These are phyloP conservation scores for Monosporascus ibericus DNA, from an alignment of 2,329 filamentous ascomycete genomes.

Conservation along the genomic window DNA sequence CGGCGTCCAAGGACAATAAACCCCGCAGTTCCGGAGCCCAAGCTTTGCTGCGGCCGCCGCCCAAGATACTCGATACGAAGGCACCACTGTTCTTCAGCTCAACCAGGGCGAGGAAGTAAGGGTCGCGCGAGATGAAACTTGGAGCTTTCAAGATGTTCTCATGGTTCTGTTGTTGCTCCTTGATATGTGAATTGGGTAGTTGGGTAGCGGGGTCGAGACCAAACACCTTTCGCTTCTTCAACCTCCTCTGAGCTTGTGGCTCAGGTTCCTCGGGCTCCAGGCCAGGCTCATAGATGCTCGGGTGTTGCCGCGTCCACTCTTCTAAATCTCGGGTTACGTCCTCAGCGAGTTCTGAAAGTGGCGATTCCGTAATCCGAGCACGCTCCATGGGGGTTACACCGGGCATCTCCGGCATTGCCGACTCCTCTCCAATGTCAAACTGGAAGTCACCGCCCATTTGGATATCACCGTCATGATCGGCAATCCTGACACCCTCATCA, in stretches of 20 bases:
- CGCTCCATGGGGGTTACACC: conserved; percentile 44
- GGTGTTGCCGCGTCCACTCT: conserved; percentile 48
- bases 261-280: conserved; percentile 53
- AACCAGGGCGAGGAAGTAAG: conserved; percentile 78
- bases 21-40: conserved; percentile 92
- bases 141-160: conserved; percentile 79
- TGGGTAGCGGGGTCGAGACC: conserved; percentile 76
- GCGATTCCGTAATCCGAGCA: conserved; percentile 61
- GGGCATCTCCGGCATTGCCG: conserved; percentile 44
- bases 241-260: conserved; percentile 66
- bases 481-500: conserved; percentile 51
- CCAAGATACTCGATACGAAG: conserved; percentile 83
- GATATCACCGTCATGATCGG: conserved; percentile 59
- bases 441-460: conserved; percentile 61
- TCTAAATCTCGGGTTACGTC: conserved; percentile 55
- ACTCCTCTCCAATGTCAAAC: conserved; percentile 55
- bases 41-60: conserved; percentile 67
- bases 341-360: conserved; percentile 64
- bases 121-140: conserved; percentile 80
- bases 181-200: conserved; percentile 70
- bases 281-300: conserved; percentile 56
- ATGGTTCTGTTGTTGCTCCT: conserved; percentile 78
- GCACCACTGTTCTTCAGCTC: conserved; percentile 87
- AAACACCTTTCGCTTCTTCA: conserved; percentile 76
- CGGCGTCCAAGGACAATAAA: conserved; percentile 81